These are phyloP conservation scores for Acanthamoeba healyi DNA, from an alignment of 208 protist species.

Conservation along the genomic window DNA sequence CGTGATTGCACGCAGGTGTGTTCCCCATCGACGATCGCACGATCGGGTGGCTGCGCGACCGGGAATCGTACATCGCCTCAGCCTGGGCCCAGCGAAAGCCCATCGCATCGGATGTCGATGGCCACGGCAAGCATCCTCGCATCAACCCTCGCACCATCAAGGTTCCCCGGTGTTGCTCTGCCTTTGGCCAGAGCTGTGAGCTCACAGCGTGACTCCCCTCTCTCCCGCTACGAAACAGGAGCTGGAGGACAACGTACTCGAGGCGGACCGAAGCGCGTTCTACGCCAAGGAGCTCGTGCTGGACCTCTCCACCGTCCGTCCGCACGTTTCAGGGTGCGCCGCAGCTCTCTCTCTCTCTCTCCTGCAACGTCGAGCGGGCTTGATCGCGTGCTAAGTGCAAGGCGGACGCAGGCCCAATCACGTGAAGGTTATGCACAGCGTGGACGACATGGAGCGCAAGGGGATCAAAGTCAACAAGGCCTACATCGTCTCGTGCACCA, in stretches of 20 bases:
- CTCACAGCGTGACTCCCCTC: too few species aligned
- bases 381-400: background rate
- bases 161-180: too few species aligned
- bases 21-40: slow-evolving; percentile 87
- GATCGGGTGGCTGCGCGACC: slow-evolving; percentile 82
- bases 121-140: background rate
- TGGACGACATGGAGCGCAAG: slow-evolving; percentile 79
- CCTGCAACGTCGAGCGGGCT: background rate
- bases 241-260: slow-evolving; percentile 45
- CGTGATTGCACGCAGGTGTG: slow-evolving; percentile 75
- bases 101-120: slow-evolving; percentile 41
- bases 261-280: slow-evolving; percentile 75
- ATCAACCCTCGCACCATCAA: slow-evolving; percentile 21
- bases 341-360: background rate
- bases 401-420: slow-evolving; percentile 73
- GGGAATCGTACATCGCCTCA: background rate
- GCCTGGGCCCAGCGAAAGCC: background rate
- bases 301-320: slow-evolving; percentile 83
- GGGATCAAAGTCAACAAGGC: slow-evolving; percentile 87
- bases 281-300: slow-evolving; percentile 85
- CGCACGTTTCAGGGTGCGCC: slow-evolving; percentile 84
- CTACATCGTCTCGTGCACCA: slow-evolving; percentile 91
- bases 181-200: too few species aligned
- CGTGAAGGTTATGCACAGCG: slow-evolving; percentile 83
- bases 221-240: background rate